Conservation (phyloP, 306 rosid genomes). For the Parietaria judaica region DNA sequence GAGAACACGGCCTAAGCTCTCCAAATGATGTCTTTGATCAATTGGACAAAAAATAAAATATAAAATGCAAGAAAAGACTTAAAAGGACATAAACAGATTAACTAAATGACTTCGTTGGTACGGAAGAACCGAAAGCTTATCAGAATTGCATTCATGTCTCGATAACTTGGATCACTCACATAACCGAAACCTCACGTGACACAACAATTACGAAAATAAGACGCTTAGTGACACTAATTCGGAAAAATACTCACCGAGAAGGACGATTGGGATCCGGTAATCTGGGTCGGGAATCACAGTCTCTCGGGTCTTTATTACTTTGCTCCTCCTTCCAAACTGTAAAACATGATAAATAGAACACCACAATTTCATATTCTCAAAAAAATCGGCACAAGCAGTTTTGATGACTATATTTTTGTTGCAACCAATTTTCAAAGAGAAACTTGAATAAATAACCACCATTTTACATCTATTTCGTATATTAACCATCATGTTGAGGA, state of each 20-base stretch:
- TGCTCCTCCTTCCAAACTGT: slow-evolving; percentile 64
- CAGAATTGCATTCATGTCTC: not conserved
- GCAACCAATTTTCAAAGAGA: no score
- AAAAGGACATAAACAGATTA: no score
- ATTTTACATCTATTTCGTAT: no score
- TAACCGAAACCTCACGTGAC: not conserved
- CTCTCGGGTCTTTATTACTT: slow-evolving; percentile 31
- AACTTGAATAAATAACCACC: no score
- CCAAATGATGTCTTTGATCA: no score
- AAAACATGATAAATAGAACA: slow-evolving; percentile 23
- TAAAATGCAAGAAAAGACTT: not conserved
- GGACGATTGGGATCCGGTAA: slow-evolving; percentile 79
- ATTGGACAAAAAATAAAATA: no score
- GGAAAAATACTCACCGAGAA: slow-evolving; percentile 50
- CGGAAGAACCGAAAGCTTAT: no score
- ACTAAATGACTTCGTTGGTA: no score
- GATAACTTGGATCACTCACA: not conserved
- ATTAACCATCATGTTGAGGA: no score
- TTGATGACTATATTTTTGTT: no score
- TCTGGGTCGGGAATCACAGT: slow-evolving; percentile 88
- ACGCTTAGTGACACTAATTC: not conserved
- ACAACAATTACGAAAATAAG: not conserved
- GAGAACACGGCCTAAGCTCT: no score
- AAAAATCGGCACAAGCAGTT: no score
- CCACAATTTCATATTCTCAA: not conserved